These are phyloP conservation scores for Aspergillus pseudotamarii DNA, from an alignment of 2,329 filamentous ascomycete genomes.

Conservation along the genomic window DNA sequence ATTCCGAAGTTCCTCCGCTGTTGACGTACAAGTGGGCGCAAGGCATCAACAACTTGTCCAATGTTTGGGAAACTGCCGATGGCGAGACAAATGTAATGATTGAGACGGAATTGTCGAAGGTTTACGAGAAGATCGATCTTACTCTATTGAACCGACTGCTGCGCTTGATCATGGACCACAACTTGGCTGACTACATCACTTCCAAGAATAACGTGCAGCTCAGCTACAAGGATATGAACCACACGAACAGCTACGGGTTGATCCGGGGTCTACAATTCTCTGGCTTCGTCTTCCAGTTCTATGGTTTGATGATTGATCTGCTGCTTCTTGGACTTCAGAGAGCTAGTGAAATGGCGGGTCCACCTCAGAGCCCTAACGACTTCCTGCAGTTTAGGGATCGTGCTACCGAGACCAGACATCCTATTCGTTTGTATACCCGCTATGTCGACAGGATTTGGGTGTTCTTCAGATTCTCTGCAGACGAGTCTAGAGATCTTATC, in stretches of 20 bases:
- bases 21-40: slow-evolving; percentile 99
- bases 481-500: slow-evolving; percentile 93
- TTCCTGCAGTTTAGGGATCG: slow-evolving; percentile 96
- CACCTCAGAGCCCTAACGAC: slow-evolving; percentile 91
- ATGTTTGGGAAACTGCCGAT: slow-evolving; percentile 90
- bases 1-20: slow-evolving; percentile 93
- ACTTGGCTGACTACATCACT: slow-evolving; percentile 97
- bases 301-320: slow-evolving; percentile 91
- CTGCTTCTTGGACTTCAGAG: slow-evolving; percentile 89
- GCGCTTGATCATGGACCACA: slow-evolving; percentile 98
- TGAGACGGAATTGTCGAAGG: slow-evolving; percentile 97
- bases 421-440: slow-evolving; percentile 94
- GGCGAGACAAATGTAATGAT: slow-evolving; percentile 99
- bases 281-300: slow-evolving; percentile 98
- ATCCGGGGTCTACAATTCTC: slow-evolving; percentile 98
- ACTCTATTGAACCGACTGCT: slow-evolving; percentile 92
- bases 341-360: slow-evolving; percentile 96
- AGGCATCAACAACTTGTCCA: slow-evolving; percentile 95
- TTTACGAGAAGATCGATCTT: slow-evolving; percentile 98
- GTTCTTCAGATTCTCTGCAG: slow-evolving; percentile 88
- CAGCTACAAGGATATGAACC: slow-evolving; percentile 99
- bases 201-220: slow-evolving; percentile 99
- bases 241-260: slow-evolving; percentile 98
- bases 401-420: slow-evolving; percentile 88
- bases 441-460: slow-evolving; percentile 99